phyloP scores from a whole-genome alignment of 1,139 yeast genomes.

The Blastobotrys indianensis region DNA sequence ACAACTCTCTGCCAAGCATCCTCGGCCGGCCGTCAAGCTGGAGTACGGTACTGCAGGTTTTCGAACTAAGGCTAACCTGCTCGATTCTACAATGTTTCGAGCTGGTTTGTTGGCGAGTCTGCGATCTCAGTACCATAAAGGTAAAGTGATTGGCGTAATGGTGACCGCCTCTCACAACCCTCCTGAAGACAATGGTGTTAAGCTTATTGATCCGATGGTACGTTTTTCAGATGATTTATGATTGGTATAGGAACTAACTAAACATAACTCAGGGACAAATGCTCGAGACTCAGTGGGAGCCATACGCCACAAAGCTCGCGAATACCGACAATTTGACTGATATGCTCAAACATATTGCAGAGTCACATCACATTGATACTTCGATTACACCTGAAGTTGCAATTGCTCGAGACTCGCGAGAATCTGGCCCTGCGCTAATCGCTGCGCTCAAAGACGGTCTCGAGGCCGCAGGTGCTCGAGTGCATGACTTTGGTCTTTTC shows the following conservation, averaged over 20 bases:
- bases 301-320: slow-evolving; percentile 72
- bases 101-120: slow-evolving; percentile 79
- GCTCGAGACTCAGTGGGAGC: slow-evolving; percentile 84
- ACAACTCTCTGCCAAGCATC: slow-evolving; percentile 2
- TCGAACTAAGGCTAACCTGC: slow-evolving; percentile 61
- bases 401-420: slow-evolving; percentile 53
- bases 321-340: slow-evolving; percentile 43
- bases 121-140: slow-evolving; percentile 64
- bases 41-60: slow-evolving; percentile 96
- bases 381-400: slow-evolving; percentile 40
- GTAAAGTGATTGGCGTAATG: slow-evolving; percentile 74
- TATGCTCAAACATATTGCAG: slow-evolving; percentile 31
- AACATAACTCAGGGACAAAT: slow-evolving; percentile 60
- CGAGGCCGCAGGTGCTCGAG: slow-evolving; percentile 41
- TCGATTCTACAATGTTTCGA: slow-evolving; percentile 81
- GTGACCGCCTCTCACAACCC: slow-evolving; percentile 97
- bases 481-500: slow-evolving; percentile 58
- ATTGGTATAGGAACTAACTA: not conserved
- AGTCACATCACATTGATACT: slow-evolving; percentile 41
- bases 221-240: not conserved
- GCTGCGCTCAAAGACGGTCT: slow-evolving; percentile 66
- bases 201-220: slow-evolving; percentile 70
- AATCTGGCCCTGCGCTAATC: slow-evolving; percentile 63
- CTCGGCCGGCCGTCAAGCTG: slow-evolving; percentile 34
- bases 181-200: slow-evolving; percentile 93